Base-by-base conservation (phyloP, 768 basidiomycete genomes). In the Podaxis sp. region DNA sequence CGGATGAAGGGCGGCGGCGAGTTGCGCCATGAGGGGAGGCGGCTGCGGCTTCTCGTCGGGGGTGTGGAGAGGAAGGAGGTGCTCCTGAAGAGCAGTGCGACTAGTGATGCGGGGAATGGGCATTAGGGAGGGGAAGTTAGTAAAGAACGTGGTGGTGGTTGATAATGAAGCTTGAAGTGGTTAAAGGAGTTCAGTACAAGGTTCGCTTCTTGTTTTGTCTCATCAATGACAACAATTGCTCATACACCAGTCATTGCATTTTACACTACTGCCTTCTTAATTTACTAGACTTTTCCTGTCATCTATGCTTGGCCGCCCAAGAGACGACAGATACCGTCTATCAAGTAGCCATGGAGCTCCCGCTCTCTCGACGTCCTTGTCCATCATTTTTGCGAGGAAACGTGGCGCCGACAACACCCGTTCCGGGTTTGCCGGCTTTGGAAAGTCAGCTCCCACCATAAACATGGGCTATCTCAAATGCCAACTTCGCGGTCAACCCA, bases 1-100 rank as follows among this genome's bases (percentile, higher is more conserved):
- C 13, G 79, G 77, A 38, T 78, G 71, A 29, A 80, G 66, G 1
- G 71, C 70, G 27, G 74, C 69, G 29, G 77, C 50, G 36, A 79
- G 62, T 47, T 72, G 66, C 40, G 70, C 65, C 55, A 72, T 43
- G 49, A 68, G 61, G 25, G 69, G 64, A 51, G 69, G 47, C 52
- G 52, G 66, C 57, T 56, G 57, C 66, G 58, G 49, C 66, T 63
- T 38, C 57, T 43, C 53, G 54, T 24, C 33, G 59, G 60, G 49
- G 66, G 65, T 55, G 66, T 59, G 38, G 62, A 70, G 38, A 70
- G 69, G 63, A 72, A 66, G 61, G 71, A 64, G 24, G 65, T 57
- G 22, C 19, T 73, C 65, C 4, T 78, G 72, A 53, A 79, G 76
- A 51, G 75, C 71, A 56, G 77, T 75, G 63, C 69, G 71, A 58